Conservation (phyloP, 495 filamentous ascomycete genomes). For the Xylaria scruposa region DNA sequence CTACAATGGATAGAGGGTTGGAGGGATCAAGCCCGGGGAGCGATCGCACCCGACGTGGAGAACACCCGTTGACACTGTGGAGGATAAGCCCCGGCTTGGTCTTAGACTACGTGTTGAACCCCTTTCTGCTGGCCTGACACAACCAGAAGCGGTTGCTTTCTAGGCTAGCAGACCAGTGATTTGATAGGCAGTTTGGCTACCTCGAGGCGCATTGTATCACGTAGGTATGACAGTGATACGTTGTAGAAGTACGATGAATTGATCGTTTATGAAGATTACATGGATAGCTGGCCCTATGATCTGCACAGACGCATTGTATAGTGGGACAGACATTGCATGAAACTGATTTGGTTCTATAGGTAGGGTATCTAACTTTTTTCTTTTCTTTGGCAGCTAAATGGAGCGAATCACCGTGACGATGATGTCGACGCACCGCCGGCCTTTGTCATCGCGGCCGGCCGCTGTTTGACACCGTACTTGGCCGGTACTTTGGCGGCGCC, state of each 20-base stretch:
- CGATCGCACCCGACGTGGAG: slow-evolving; percentile 16
- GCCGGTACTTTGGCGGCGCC: slow-evolving; percentile 69
- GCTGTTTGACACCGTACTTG: slow-evolving; percentile 29
- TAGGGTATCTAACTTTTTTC: slow-evolving; percentile 23
- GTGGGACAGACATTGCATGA: background rate
- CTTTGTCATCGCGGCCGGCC: slow-evolving; percentile 14
- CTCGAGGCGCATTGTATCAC: slow-evolving; percentile 16
- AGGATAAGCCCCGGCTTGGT: background rate
- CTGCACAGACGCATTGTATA: background rate
- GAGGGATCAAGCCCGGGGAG: slow-evolving; percentile 8
- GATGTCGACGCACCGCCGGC: slow-evolving; percentile 29
- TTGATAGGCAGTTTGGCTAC: slow-evolving; percentile 25
- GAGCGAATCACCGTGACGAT: slow-evolving; percentile 29
- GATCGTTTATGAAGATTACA: slow-evolving; percentile 31
- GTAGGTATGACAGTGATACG: slow-evolving; percentile 32
- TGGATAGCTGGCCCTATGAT: background rate
- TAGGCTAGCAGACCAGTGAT: slow-evolving; percentile 2
- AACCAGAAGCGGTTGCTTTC: slow-evolving; percentile 7
- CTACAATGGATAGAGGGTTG: slow-evolving; percentile 26
- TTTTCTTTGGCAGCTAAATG: slow-evolving; percentile 28
- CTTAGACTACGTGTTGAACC: background rate
- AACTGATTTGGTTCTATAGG: slow-evolving; percentile 20
- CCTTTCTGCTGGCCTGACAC: background rate
- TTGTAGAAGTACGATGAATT: slow-evolving; percentile 42
- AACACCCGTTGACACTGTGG: background rate